Conservation (phyloP, 176 grass and related monocot genomes). For the Oryza meridionalis region DNA sequence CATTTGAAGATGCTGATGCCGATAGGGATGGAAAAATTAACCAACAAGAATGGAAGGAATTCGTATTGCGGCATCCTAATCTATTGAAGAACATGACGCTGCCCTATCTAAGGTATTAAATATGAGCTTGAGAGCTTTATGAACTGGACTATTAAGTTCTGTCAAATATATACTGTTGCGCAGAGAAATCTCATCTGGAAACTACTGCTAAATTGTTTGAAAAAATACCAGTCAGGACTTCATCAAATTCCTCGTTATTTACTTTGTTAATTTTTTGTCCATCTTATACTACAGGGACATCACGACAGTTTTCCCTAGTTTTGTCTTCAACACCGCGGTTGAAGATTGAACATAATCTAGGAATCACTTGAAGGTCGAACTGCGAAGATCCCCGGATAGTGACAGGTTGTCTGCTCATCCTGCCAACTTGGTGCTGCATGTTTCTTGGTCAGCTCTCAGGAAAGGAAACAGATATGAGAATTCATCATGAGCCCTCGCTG, state of each 20-base stretch:
- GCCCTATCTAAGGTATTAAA: conserved; percentile 65
- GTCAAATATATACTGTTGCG: background rate
- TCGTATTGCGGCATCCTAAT: conserved; percentile 60
- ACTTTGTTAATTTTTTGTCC: background rate
- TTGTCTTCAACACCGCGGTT: conserved; percentile 78
- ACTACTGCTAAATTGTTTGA: background rate
- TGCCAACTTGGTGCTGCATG: background rate
- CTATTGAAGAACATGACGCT: conserved; percentile 93
- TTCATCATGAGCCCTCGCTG: background rate
- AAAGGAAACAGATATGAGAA: background rate
- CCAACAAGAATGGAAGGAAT: conserved; percentile 84
- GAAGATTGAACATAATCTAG: conserved; percentile 58
- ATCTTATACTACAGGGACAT: conserved; percentile 62
- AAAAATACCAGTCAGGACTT: background rate
- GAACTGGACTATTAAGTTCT: background rate
- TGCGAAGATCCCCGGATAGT: background rate
- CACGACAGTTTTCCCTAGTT: conserved; percentile 81
- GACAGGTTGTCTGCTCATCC: conserved; percentile 21
- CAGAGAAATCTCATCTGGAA: background rate
- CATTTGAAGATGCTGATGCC: conserved; percentile 82
- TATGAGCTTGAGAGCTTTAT: conserved; percentile 5
- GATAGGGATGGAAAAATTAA: conserved; percentile 81
- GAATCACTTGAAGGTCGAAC: background rate
- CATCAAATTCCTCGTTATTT: background rate
- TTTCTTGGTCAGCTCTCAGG: background rate